Conservation (phyloP, 176 grass and related monocot genomes). For the Oryza punctata region DNA sequence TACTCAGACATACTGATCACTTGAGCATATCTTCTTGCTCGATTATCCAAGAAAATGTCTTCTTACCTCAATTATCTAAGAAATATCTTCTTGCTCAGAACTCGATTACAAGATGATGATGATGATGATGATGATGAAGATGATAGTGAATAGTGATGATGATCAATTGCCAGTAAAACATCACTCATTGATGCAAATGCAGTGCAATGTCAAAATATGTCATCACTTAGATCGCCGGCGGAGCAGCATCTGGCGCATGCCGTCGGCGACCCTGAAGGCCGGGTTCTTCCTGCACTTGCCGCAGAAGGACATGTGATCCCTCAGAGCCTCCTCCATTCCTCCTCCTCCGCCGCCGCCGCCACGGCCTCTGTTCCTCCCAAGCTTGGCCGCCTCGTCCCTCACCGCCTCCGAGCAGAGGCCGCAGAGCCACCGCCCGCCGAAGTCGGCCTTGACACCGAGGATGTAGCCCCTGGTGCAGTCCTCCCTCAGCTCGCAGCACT, state of each 20-base stretch:
- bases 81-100: neutral
- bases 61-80: no score
- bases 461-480: conserved; percentile 87
- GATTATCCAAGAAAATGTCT: no score
- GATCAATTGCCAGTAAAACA: neutral
- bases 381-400: conserved; percentile 55
- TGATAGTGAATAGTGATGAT: neutral
- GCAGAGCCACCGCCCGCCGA: conserved; percentile 86
- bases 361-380: conserved; percentile 24
- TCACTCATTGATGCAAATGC: neutral
- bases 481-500: conserved; percentile 79
- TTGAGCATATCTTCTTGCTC: neutral
- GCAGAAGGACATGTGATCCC: conserved; percentile 77
- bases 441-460: conserved; percentile 56
- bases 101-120: neutral
- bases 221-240: conserved; percentile 40
- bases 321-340: conserved; percentile 60
- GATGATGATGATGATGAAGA: neutral
- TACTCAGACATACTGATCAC: neutral
- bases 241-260: conserved; percentile 76
- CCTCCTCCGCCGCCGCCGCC: neutral
- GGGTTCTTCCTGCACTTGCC: conserved; percentile 61
- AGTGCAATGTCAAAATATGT: neutral
- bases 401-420: conserved; percentile 93
- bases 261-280: conserved; percentile 75